These are phyloP conservation scores for Ganoderma resinaceum DNA, from an alignment of 1,284 basidiomycete species.

Conservation along the genomic window DNA sequence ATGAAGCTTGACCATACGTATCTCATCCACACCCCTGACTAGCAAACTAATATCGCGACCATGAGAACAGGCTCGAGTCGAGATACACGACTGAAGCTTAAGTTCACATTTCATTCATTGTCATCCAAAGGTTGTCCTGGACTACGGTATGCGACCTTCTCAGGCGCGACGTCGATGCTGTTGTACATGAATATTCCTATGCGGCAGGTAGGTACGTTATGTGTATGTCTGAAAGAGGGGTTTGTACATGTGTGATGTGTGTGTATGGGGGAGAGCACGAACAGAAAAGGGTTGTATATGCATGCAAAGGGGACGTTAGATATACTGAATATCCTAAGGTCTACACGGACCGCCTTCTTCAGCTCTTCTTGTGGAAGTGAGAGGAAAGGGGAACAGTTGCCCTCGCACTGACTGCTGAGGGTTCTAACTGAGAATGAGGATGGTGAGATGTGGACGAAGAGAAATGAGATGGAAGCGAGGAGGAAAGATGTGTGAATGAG, in stretches of 20 bases:
- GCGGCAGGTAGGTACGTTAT: background rate
- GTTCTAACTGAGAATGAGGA: background rate
- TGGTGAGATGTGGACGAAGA: background rate
- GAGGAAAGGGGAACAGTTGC: background rate
- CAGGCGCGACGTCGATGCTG: background rate
- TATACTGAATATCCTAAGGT: constrained; percentile 1
- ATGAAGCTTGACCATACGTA: too few species aligned
- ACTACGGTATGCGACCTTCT: background rate
- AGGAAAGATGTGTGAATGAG: background rate
- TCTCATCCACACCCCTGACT: too few species aligned
- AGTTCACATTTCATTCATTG: background rate
- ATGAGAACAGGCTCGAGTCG: too few species aligned
- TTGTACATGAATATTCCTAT: background rate
- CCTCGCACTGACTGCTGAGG: constrained; percentile 6
- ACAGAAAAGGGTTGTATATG: background rate
- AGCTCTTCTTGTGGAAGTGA: background rate
- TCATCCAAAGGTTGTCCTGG: background rate
- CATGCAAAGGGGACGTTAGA: background rate
- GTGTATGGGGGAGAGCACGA: background rate
- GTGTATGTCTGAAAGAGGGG: background rate
- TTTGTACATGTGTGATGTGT: background rate
- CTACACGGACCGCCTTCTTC: background rate
- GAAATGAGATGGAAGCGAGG: background rate
- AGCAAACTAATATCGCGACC: too few species aligned
- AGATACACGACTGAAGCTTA: too few species aligned